A percentile compares a stretch with the other conserved stretches of the same genome.
These are phyloP conservation scores for Aphanomyces invadans DNA, from an alignment of 352 stramenopile genomes.

Conservation along the genomic window DNA sequence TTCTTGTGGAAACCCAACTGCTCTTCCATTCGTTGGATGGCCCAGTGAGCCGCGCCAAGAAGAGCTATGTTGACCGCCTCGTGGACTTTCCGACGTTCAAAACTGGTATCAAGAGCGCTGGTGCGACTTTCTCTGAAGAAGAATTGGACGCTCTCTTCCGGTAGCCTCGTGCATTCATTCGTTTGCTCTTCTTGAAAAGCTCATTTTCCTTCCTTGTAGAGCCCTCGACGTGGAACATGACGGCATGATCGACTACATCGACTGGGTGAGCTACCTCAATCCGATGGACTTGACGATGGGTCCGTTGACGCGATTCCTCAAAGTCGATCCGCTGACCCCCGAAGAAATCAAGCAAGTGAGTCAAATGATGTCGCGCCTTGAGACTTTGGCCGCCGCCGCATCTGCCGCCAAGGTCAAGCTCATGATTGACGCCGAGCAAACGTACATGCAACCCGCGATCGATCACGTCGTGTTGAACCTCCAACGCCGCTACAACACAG, in stretches of 20 bases:
- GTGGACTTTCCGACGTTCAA: conserved; percentile 75
- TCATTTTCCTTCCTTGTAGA: not conserved
- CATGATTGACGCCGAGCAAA: conserved; percentile 98
- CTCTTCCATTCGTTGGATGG: conserved; percentile 91
- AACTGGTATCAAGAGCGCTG: conserved; percentile 58
- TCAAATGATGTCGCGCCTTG: conserved; percentile 83
- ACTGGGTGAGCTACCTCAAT: conserved; percentile 91
- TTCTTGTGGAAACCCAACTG: conserved; percentile 87
- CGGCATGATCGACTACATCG: conserved; percentile 89
- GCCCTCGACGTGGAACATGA: conserved; percentile 53
- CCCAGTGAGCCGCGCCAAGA: conserved; percentile 76
- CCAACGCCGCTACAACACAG: conserved; percentile 86
- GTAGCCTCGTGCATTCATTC: too few relatives aligned
- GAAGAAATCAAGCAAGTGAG: conserved; percentile 87
- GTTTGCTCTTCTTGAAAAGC: too few relatives aligned
- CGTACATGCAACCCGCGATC: conserved; percentile 96
- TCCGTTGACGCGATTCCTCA: conserved; percentile 80
- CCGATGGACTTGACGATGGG: conserved; percentile 87
- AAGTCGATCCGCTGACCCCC: conserved; percentile 63
- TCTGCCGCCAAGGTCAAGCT: conserved; percentile 80
- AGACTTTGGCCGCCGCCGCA: conserved; percentile 65
- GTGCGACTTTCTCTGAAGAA: conserved; percentile 50
- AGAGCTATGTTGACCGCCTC: conserved; percentile 65
- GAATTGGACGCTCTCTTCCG: conserved; percentile 59
- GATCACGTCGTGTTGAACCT: conserved; percentile 88